Evolutionary conservation across 2,329 filamentous ascomycete genomes (phyloP), one percentile per base, ranked within the genome.

Genomic region (Neonectria magnoliae): DNA sequence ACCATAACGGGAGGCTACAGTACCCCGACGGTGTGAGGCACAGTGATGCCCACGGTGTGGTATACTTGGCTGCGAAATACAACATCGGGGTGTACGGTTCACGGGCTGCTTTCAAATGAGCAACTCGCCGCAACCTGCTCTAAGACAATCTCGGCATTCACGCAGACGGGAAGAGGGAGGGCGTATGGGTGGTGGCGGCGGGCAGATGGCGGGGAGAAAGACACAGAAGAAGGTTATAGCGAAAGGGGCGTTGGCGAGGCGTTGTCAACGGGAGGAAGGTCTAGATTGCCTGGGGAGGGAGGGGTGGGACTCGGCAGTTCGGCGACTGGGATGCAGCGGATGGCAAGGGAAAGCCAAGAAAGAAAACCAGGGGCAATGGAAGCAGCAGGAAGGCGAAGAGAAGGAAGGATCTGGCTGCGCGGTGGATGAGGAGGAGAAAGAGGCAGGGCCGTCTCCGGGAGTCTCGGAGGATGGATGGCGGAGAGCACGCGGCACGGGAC

Each of bases 231-330:
- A 25, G 25, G 25, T 25, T 25, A 25, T 25, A 5, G 25, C 25
- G 6, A 5, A 16, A n/a, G 5, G 3, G 36, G 14, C 14, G 36
- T 38, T n/a, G 13, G 5, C 38, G 38, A 41, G 9, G 38, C 38
- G 18, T 41, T 13, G 33, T 16, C 33, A 36, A 36, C 33, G 33
- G 33, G 13, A 36, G 13, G 16, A 3, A 57, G 25, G 18, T 20
- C 9, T 33, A 8, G 31, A 53, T 22, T 22, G 36, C 55, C 44
- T 36, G 47, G 38, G 29, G 36, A n/a, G 27, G 25, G n/a, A 29
- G 42, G 14, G 31, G 57, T 29, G 45, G 42, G 31, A 50, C 29
- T 60, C 57, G 57, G 57, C 57, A 54, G 48, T 60, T 60, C 57
- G 57, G 57, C 57, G 57, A 60, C 20, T 38, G 8, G 14, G 36